Evolutionary conservation across 306 rosid genomes (phyloP), one percentile per base, ranked within the genome.

Genomic region (Vachellia collinsii): DNA sequence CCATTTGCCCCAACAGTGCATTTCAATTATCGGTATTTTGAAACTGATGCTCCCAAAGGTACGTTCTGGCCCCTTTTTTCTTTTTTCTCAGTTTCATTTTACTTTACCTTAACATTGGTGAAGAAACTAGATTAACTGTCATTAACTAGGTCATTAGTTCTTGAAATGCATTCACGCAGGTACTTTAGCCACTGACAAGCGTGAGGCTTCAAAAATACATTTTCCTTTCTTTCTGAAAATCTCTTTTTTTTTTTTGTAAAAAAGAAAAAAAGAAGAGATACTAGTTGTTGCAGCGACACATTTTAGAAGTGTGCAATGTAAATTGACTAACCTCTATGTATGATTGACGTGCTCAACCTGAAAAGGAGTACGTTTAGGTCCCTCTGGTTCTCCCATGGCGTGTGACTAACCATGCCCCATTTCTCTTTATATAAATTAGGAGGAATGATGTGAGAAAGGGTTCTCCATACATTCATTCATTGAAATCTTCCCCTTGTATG

Each of bases 1-100:
- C 99, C 99, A 0, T 93, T 93, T 88, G 99, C 99, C 44, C 99
- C 99, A 3, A 95, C 98, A 6, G 39, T 95, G 77, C 99, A 95
- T 80, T 95, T 95, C 89, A 95, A 95, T 83, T 95, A 93, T 85
- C 92, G 98, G 51, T 95, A 95, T 84, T 95, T 95, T 39, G 99
- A 95, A 87, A 95, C 99, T 1, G 99, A 93, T 81, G 92, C 98
- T 76, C 90, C 97, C 9, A 81, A 88, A 86, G 99, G 98, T 93
- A 82, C 43, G 3, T 79, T 72, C 7, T 23, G 34, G 7, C 47
- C 11, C 11, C 69, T 5, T 3, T 38, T 38, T 54, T 38, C 63
- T 5, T 16, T 13, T 4, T 44, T 6, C 11, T 9, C 10, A 64
- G 39, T 67, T 62, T 62, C 39, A 25, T 62, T 62, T 62, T 62